phyloP scores from a whole-genome alignment of 208 protist genomes.

The Trypanosomatidae sp. region DNA sequence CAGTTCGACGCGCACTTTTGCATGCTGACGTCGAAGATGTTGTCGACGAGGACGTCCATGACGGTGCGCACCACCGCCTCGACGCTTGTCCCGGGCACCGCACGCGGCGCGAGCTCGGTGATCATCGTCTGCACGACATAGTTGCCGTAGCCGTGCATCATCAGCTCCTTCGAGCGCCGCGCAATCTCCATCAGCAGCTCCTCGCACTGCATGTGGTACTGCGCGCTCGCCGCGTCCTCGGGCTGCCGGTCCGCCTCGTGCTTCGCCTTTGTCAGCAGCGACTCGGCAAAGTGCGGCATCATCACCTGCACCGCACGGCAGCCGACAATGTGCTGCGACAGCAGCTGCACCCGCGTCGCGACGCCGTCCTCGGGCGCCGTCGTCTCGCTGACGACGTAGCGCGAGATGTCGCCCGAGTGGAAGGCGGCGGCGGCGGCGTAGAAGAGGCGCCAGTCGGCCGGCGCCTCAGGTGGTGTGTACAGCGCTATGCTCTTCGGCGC shows the following conservation, averaged over 20 bases:
- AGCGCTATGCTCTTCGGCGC: slow-evolving; percentile 9
- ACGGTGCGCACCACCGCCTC: slow-evolving; percentile 23
- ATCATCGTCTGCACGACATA: slow-evolving; percentile 68
- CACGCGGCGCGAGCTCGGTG: slow-evolving; percentile 29
- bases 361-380: slow-evolving; percentile 3
- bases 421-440: slow-evolving; percentile 47
- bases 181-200: slow-evolving; percentile 23
- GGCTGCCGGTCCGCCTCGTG: slow-evolving; percentile 8
- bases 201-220: slow-evolving; percentile 24
- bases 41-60: slow-evolving; percentile 29
- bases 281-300: slow-evolving; percentile 58
- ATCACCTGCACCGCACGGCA: slow-evolving; percentile 53
- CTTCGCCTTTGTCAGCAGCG: slow-evolving; percentile 28
- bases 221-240: slow-evolving; percentile 8
- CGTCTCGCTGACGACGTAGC: slow-evolving; percentile 4
- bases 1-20: slow-evolving; percentile 77
- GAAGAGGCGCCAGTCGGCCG: slow-evolving; percentile 44
- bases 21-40: slow-evolving; percentile 44
- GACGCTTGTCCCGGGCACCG: slow-evolving; percentile 27
- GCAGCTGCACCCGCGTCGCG: slow-evolving; percentile 23
- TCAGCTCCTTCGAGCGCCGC: slow-evolving; percentile 14
- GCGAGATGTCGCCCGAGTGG: slow-evolving; percentile 13
- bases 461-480: slow-evolving; percentile 13
- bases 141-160: slow-evolving; percentile 39
- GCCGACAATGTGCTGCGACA: slow-evolving; percentile 55